phyloP scores from a whole-genome alignment of 441 rosid species.

The Raphanus hybrid region DNA sequence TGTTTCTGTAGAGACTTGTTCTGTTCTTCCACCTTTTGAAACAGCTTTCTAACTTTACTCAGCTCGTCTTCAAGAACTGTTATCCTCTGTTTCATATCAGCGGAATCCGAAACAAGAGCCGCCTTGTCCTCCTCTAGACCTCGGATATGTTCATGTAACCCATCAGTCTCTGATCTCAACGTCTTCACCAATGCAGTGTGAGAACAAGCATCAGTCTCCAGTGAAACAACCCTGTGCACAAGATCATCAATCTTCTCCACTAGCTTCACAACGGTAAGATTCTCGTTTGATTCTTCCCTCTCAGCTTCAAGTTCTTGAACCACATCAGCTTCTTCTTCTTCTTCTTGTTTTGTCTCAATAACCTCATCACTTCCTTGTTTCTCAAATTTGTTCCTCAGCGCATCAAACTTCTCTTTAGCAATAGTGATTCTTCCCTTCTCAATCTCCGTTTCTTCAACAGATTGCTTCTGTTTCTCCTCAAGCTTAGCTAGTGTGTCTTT shows the following conservation, averaged over 20 bases:
- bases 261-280: conserved; percentile 55
- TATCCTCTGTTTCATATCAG: conserved; percentile 50
- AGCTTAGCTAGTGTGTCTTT: conserved; percentile 58
- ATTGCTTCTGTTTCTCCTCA: conserved; percentile 40
- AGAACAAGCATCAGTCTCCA: conserved; percentile 66
- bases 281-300: conserved; percentile 40
- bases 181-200: conserved; percentile 64
- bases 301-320: conserved; percentile 38
- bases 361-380: conserved; percentile 11
- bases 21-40: conserved; percentile 52
- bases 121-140: conserved; percentile 69
- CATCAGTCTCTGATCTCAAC: conserved; percentile 62
- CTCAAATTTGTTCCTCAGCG: conserved; percentile 47
- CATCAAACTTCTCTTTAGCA: conserved; percentile 50
- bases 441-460: conserved; percentile 50
- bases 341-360: conserved; percentile 22
- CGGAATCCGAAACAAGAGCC: conserved; percentile 50
- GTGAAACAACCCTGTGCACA: conserved; percentile 64
- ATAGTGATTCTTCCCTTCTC: conserved; percentile 57
- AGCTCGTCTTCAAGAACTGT: conserved; percentile 68
- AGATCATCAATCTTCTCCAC: conserved; percentile 77
- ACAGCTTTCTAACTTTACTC: conserved; percentile 52
- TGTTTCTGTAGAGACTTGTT: conserved; percentile 55
- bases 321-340: conserved; percentile 19
- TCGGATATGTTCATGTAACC: conserved; percentile 53